A percentile compares a stretch with the other conserved stretches of the same genome.
These are phyloP conservation scores for Haplosporangium sp. DNA, from an alignment of 371 early-diverging fungal species.

Conservation along the genomic window DNA sequence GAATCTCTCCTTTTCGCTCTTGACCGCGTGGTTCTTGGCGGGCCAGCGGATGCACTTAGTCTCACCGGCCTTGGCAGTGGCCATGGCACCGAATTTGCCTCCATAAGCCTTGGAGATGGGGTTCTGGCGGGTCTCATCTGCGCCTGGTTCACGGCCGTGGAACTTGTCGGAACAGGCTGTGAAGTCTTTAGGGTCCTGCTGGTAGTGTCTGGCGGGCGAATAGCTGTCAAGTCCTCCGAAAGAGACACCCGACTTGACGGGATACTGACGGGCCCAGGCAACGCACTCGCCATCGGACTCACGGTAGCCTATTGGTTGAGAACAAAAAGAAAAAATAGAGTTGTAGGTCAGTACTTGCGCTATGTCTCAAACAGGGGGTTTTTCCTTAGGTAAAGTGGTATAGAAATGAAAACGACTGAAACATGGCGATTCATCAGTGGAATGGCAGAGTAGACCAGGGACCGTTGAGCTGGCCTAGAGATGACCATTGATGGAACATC, in stretches of 20 bases:
- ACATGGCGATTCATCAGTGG: too few species aligned
- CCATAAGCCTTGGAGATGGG: constrained; percentile 46
- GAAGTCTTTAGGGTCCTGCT: constrained; percentile 25
- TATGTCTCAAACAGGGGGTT: too few species aligned
- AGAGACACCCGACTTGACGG: constrained; percentile 4
- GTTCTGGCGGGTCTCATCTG: constrained; percentile 43
- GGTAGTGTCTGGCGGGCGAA: constrained; percentile 37
- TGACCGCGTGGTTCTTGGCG: constrained; percentile 57
- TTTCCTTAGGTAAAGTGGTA: too few species aligned
- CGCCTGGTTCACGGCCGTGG: constrained; percentile 30
- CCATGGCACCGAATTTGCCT: constrained; percentile 27
- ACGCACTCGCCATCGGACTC: constrained; percentile 34
- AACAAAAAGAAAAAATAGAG: background rate
- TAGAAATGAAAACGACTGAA: too few species aligned
- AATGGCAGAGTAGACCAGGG: too few species aligned
- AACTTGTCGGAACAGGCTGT: constrained; percentile 28
- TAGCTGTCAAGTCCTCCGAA: constrained; percentile 33
- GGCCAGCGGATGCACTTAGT: constrained; percentile 69
- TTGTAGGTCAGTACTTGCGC: too few species aligned
- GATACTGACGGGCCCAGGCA: constrained; percentile 45
- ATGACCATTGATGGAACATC: too few species aligned
- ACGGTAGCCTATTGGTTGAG: constrained; percentile 9
- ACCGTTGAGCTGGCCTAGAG: too few species aligned
- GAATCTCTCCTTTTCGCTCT: constrained; percentile 7
- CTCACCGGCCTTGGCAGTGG: constrained; percentile 63